Percentiles rank a stretch among this genome's conserved stretches.
These are phyloP conservation scores for Citrus trifoliata DNA, from an alignment of 345 rosid species.

Conservation along the genomic window DNA sequence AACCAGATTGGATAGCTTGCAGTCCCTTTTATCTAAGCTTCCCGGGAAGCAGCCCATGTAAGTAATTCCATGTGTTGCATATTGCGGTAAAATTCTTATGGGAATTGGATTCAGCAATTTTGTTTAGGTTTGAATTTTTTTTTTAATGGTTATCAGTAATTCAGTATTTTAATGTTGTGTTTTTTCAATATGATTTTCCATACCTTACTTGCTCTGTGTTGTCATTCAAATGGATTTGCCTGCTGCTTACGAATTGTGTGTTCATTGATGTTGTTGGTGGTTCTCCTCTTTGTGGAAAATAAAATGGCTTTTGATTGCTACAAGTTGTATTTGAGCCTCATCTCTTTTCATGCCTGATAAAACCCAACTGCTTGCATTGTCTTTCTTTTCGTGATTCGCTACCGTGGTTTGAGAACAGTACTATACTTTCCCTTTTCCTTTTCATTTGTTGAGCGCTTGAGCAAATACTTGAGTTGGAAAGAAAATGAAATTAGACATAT, in stretches of 20 bases:
- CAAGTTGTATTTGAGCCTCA: not conserved
- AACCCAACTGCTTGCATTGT: not conserved
- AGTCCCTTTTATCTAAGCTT: conserved; percentile 63
- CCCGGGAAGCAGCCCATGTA: conserved; percentile 75
- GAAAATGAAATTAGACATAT: not conserved
- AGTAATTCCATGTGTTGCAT: conserved; percentile 16
- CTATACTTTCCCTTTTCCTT: not conserved
- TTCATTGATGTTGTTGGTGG: no score
- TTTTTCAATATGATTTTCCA: not conserved
- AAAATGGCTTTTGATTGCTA: not conserved
- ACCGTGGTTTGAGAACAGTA: not conserved
- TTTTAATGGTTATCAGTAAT: not conserved
- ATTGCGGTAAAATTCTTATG: not conserved
- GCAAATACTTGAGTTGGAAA: not conserved
- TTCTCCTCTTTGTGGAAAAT: not conserved
- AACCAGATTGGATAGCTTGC: conserved; percentile 75
- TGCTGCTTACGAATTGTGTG: not conserved
- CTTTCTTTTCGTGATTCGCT: not conserved
- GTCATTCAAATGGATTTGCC: not conserved
- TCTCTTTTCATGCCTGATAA: not conserved
- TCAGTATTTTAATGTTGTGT: not conserved
- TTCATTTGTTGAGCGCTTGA: not conserved
- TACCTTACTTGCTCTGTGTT: not conserved
- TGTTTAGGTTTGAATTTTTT: not conserved
- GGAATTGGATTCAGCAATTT: not conserved